phyloP scores from a whole-genome alignment of 169 alveolate species.

The Eimeria zaria region DNA sequence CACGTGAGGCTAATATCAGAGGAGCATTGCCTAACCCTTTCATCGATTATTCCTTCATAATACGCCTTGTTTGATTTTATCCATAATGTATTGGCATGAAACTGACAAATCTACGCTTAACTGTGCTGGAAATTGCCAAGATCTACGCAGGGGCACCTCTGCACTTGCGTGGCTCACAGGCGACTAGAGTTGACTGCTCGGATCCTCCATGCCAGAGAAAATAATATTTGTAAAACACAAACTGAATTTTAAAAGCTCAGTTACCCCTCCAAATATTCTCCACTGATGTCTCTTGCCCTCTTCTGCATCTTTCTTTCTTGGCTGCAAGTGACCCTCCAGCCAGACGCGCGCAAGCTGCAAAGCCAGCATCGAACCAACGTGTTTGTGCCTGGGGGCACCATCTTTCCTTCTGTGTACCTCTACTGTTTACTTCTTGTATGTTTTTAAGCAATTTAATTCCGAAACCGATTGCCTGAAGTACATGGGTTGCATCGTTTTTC shows the following conservation, averaged over 20 bases:
- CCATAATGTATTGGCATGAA: background rate
- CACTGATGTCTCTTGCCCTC: background rate
- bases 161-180: background rate
- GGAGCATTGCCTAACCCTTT: background rate
- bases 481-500: background rate
- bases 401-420: background rate
- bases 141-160: background rate
- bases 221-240: background rate
- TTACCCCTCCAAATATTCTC: background rate
- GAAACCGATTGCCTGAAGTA: background rate
- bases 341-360: slow-evolving; percentile 31
- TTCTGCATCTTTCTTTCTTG: background rate
- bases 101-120: background rate
- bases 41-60: background rate
- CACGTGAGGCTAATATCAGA: background rate
- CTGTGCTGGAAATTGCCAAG: background rate
- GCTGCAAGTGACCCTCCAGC: slow-evolving; percentile 49
- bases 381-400: background rate
- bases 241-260: background rate
- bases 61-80: background rate
- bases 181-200: background rate
- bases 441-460: background rate
- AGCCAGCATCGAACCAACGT: slow-evolving; percentile 47
- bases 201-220: background rate
- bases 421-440: background rate